Evolutionary conservation across 352 stramenopile genomes (phyloP).

Genomic region (Aphanomyces euteiches): DNA sequence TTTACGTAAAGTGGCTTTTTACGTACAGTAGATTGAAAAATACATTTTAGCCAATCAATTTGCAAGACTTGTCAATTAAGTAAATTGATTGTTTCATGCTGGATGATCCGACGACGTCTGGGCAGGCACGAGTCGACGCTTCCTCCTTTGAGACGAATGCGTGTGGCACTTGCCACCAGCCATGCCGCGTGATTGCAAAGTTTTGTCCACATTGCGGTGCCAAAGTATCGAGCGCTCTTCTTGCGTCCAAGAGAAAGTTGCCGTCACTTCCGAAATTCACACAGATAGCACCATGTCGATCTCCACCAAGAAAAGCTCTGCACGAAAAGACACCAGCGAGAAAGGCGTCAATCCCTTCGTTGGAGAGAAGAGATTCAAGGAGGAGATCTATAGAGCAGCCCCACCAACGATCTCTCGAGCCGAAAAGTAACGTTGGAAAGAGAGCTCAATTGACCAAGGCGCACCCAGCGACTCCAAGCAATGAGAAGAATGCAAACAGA

Average conservation of each 20-base stretch:
- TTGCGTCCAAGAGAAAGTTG: constrained; percentile 1
- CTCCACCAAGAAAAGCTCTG: not conserved
- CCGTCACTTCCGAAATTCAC: not conserved
- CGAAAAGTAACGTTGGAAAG: not conserved
- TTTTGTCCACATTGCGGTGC: constrained; percentile 26
- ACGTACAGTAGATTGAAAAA: no score
- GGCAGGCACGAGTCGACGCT: no score
- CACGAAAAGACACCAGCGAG: not conserved
- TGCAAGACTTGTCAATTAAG: no score
- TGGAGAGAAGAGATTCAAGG: not conserved
- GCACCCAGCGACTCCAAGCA: not conserved
- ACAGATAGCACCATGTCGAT: not conserved
- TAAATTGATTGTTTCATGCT: no score
- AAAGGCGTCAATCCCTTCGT: not conserved
- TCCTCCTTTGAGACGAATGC: not conserved
- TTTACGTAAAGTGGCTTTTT: no score
- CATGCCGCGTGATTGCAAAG: constrained; percentile 17
- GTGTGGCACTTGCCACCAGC: not conserved
- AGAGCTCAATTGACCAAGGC: not conserved
- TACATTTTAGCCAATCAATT: no score
- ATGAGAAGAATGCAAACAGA: not conserved
- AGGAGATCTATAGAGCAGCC: not conserved
- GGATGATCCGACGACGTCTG: no score
- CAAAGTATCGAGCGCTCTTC: constrained; percentile 13
- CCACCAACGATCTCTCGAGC: not conserved